A percentile compares a stretch with the other conserved stretches of the same genome.
Evolutionary conservation across 2,329 filamentous ascomycete species (phyloP).

Genomic region (Penicillium sp.): DNA sequence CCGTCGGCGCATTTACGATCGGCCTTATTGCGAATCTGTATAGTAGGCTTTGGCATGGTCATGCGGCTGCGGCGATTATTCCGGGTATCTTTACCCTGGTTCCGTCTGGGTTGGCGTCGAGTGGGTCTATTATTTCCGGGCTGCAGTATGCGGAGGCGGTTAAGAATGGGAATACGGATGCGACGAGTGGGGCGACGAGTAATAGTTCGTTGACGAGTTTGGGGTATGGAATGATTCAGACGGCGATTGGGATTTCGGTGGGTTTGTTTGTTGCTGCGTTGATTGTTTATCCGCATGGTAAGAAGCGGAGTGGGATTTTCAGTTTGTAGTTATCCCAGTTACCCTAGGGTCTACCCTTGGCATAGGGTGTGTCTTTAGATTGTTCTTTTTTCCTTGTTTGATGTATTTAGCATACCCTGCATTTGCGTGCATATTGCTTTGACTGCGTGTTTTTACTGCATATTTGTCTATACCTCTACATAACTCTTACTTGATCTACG

Average conservation of each 20-base stretch:
- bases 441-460: no score
- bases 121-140: conserved; percentile 59
- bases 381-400: not conserved
- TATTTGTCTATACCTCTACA: no score
- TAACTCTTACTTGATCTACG: no score
- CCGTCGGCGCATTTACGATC: conserved; percentile 74
- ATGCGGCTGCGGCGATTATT: conserved; percentile 81
- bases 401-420: not conserved
- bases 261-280: conserved; percentile 50
- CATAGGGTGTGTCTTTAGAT: not conserved
- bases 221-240: conserved; percentile 51
- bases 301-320: conserved; percentile 50
- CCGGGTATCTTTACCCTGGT: conserved; percentile 79
- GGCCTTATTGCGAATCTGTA: conserved; percentile 79
- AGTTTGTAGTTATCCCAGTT: conserved; percentile 38
- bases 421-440: no score
- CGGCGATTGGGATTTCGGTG: conserved; percentile 51
- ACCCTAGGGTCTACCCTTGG: no score
- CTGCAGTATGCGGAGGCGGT: conserved; percentile 60
- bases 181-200: conserved; percentile 9
- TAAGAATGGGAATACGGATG: conserved; percentile 14
- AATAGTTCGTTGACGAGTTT: conserved; percentile 35
- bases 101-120: conserved; percentile 61
- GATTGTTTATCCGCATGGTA: conserved; percentile 51
- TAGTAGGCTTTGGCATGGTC: conserved; percentile 69